Evolutionary conservation across 345 rosid species (phyloP), one percentile per base, ranked within the genome.

Genomic region (Erysimum cheiranthoides): DNA sequence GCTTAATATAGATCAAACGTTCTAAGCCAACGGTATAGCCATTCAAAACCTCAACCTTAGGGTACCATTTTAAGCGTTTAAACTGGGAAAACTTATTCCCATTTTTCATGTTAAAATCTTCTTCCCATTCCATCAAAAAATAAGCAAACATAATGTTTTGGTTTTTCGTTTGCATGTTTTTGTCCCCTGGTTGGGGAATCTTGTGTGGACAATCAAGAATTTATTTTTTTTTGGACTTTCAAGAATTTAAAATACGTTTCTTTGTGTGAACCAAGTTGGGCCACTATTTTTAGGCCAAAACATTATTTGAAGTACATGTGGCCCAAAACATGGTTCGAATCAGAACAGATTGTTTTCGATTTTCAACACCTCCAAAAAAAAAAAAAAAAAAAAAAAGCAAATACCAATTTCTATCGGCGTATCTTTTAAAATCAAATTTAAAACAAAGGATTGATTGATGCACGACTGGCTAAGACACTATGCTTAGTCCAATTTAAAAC

Each of bases 381-480:
- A 13, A 40, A 12, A 40, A n/a, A n/a, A n/a, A n/a, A 3, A 40
- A 11, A 42, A 40, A 11, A 5, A 46, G 51, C 51, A 46, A 46
- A 46, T 43, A 46, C 10, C 21, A 16, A 16, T 16, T 47, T 47
- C 13, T 27, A 50, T 21, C 40, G 11, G 14, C n/a, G 16, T 10
- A 12, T 36, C 65, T 18, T 61, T 31, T 21, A 42, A 40, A 56
- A 34, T 18, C 30, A 68, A 49, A 60, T 27, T 34, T 16, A 6
- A 27, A 28, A 52, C n/a, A 45, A 47, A 39, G 16, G 40, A 21
- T 5, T 76, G 80, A 76, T 70, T 70, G 65, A 76, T 54, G 65
- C 66, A 53, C 16, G 68, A 17, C 68, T 39, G 65, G 27, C 61
- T 30, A 31, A 7, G 14, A 49, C 56, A 57, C 5, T 31, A 13